These are phyloP conservation scores for Eucalyptus pauciflora DNA, from an alignment of 345 rosid species.

Conservation along the genomic window DNA sequence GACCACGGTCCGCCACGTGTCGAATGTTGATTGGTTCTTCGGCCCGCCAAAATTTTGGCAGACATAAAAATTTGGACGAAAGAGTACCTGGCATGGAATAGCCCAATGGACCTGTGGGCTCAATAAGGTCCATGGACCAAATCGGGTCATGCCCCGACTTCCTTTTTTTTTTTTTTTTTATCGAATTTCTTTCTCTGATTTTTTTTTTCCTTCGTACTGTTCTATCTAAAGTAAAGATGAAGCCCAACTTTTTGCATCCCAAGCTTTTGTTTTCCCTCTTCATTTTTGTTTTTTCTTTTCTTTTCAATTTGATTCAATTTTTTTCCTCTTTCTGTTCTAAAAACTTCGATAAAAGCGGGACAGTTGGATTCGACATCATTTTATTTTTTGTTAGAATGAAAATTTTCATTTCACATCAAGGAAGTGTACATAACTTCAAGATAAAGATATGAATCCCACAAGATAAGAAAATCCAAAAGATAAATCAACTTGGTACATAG, in stretches of 20 bases:
- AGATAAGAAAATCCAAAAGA: accelerated
- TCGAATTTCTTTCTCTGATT: not conserved
- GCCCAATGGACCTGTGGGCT: not conserved
- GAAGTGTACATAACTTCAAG: not conserved
- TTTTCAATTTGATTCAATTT: not conserved
- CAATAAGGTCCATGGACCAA: not conserved
- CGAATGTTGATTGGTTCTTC: not conserved
- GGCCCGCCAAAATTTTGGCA: not conserved
- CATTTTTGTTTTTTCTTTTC: accelerated
- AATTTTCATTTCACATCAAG: not conserved
- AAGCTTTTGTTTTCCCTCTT: not conserved
- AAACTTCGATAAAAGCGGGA: accelerated
- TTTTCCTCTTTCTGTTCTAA: not conserved
- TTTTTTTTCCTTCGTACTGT: not conserved
- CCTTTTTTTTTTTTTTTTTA: too few relatives aligned
- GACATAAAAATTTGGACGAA: not conserved
- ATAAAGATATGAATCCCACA: not conserved
- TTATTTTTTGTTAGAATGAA: accelerated
- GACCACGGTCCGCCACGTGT: not conserved
- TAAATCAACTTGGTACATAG: not conserved
- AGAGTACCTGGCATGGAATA: not conserved
- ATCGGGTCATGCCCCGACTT: not conserved
- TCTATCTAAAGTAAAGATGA: not conserved
- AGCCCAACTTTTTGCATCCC: not conserved
- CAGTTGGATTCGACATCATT: accelerated